Conservation (phyloP, 2,329 filamentous ascomycete genomes). For the Pseudogymnoascus pannorum region DNA sequence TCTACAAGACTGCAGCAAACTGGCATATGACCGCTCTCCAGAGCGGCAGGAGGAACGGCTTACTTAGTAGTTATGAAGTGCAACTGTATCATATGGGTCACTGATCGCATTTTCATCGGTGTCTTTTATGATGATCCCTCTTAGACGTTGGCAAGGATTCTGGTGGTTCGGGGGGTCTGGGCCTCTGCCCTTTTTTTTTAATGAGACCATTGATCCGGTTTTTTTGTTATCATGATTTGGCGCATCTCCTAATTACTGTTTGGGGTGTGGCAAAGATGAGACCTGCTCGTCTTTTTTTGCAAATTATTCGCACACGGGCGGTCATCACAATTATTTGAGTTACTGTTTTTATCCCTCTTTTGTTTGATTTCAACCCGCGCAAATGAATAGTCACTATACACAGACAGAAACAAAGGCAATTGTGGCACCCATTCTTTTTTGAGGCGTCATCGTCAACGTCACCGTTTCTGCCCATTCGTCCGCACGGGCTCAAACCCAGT, state of each 20-base stretch:
- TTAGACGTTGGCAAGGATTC: constrained; percentile 30
- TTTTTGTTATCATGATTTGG: not conserved
- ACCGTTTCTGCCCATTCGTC: not conserved
- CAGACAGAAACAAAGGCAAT: constrained; percentile 2
- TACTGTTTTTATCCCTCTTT: not conserved
- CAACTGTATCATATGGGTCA: constrained; percentile 31
- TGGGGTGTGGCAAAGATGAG: not conserved
- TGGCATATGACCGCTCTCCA: not conserved
- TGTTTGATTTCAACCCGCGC: constrained; percentile 4
- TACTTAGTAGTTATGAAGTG: constrained; percentile 18
- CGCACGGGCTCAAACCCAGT: not conserved
- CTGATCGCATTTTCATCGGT: constrained; percentile 26
- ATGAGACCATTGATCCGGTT: not conserved
- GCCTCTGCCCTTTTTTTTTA: constrained; percentile 11
- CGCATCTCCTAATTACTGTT: not conserved
- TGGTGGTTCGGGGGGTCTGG: constrained; percentile 26
- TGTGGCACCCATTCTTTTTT: not conserved
- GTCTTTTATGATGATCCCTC: constrained; percentile 17
- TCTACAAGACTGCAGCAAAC: not conserved
- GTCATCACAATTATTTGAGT: not conserved
- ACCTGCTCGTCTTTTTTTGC: not conserved
- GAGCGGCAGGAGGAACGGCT: constrained; percentile 14
- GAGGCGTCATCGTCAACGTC: not conserved
- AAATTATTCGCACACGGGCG: not conserved
- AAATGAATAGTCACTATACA: constrained; percentile 4